Conservation (phyloP, 2,329 filamentous ascomycete species). For the Ophiostoma himal-ulmi region DNA sequence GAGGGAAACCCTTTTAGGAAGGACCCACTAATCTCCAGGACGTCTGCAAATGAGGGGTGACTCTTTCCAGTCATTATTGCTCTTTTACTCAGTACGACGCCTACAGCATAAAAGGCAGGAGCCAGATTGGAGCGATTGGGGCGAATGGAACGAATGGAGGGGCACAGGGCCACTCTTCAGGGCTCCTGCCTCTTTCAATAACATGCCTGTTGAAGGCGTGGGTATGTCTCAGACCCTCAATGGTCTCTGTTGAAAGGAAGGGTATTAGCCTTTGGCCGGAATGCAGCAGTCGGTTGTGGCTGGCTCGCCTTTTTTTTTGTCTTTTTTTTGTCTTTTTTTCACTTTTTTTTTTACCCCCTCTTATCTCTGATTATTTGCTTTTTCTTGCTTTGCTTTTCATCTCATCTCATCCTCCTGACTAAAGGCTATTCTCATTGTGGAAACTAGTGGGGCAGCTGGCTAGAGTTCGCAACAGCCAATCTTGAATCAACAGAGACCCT, state of each 20-base stretch:
- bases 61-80: background rate
- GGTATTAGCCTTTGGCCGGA: background rate
- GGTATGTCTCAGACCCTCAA: background rate
- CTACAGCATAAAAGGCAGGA: background rate
- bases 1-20: background rate
- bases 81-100: no score
- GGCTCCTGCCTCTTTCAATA: background rate
- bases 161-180: background rate
- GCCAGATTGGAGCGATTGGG: background rate
- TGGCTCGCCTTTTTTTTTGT: background rate
- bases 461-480: no score
- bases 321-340: background rate
- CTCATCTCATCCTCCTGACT: no score
- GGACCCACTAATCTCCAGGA: background rate
- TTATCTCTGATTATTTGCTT: background rate
- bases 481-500: no score
- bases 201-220: slow-evolving; percentile 1
- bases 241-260: background rate
- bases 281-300: background rate
- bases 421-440: no score
- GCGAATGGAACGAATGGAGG: background rate
- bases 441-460: no score
- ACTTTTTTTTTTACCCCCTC: background rate
- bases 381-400: background rate
- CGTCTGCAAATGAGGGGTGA: slow-evolving; percentile 1